Base-by-base conservation (phyloP, 2,329 filamentous ascomycete genomes). In the Stachybotrys chlorohalonatus region DNA sequence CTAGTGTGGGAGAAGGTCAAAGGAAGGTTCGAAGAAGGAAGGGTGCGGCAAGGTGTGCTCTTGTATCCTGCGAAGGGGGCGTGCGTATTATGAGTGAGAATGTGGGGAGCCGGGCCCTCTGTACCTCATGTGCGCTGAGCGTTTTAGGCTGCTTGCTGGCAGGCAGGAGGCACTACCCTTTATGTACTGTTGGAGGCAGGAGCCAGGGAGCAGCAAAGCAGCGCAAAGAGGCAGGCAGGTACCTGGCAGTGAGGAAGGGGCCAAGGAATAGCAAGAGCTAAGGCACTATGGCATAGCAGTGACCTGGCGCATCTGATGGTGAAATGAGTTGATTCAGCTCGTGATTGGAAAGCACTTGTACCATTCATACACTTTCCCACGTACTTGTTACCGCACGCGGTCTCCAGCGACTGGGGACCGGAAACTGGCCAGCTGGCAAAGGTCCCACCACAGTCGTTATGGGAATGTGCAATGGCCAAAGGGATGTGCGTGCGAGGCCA, bases 401-500 rank as follows among this genome's bases (percentile, higher is more conserved):
- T 24, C 24, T 24, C 24, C 24, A 24, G 24, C 2, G 24, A 24
- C 24, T 4, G 24, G 24, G 24, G 24, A 24, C 4, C 24, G 24
- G 24, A 24, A 4, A 24, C 24, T 24, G 24, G 24, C 24, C 24
- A 24, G 24, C 24, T 24, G 24, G 24, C 24, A 24, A 24, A 24
- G 24, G 24, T 24, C 24, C 24, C 24, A 24, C 24, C 24, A 24
- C 24, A 24, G 36, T 42, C 13, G 36, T 5, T 42, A 13, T 42
- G 36, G 9, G 36, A 24, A 9, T 42, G 36, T 42, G 36, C 36
- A 9, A 13, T 42, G 57, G 59, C 54, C 54, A 62, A 54, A 52
- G 59, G 59, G 56, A 56, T 60, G 56, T 56, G 62, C 60, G 57
- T 56, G 62, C 60, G 57, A 61, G 51, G 36, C 59, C 57, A 42